These are phyloP conservation scores for Bjerkandera adusta DNA, from an alignment of 1,284 basidiomycete species.

Conservation along the genomic window DNA sequence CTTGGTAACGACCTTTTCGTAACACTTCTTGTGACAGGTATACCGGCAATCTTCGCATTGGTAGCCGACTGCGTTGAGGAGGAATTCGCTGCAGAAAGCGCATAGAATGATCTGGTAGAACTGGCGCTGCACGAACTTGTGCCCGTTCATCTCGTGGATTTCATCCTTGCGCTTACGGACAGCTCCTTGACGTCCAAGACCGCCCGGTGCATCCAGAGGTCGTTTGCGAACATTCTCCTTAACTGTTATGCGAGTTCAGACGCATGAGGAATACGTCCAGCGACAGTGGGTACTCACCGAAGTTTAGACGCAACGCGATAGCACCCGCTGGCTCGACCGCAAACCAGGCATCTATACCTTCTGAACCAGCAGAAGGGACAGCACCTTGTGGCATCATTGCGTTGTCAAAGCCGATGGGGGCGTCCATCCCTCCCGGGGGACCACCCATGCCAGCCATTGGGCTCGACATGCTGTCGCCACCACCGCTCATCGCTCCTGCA, in stretches of 20 bases:
- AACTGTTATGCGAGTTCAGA: conserved; percentile 48
- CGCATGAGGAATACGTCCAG: conserved; percentile 12
- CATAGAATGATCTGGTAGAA: conserved; percentile 99
- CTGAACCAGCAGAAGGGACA: conserved; percentile 37
- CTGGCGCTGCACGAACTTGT: conserved; percentile 96
- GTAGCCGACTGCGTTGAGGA: conserved; percentile 96
- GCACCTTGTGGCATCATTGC: conserved; percentile 26
- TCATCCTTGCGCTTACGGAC: conserved; percentile 98
- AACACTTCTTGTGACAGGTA: conserved; percentile 98
- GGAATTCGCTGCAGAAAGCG: conserved; percentile 96
- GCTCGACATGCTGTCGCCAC: conserved; percentile 37
- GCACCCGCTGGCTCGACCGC: conserved; percentile 98
- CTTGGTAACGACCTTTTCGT: conserved; percentile 98
- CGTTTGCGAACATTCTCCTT: conserved; percentile 97
- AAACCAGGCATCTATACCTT: conserved; percentile 97
- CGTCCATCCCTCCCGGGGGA: conserved; percentile 51
- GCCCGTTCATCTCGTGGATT: conserved; percentile 99
- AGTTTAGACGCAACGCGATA: conserved; percentile 82
- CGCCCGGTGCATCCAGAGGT: conserved; percentile 84
- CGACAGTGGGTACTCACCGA: conserved; percentile 57
- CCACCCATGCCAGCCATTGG: conserved; percentile 36
- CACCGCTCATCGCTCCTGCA: conserved; percentile 78
- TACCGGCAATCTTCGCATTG: conserved; percentile 99
- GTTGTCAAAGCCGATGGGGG: conserved; percentile 49
- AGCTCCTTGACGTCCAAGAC: conserved; percentile 96